Conservation (phyloP, 345 rosid genomes). For the Lepidium aucheri region DNA sequence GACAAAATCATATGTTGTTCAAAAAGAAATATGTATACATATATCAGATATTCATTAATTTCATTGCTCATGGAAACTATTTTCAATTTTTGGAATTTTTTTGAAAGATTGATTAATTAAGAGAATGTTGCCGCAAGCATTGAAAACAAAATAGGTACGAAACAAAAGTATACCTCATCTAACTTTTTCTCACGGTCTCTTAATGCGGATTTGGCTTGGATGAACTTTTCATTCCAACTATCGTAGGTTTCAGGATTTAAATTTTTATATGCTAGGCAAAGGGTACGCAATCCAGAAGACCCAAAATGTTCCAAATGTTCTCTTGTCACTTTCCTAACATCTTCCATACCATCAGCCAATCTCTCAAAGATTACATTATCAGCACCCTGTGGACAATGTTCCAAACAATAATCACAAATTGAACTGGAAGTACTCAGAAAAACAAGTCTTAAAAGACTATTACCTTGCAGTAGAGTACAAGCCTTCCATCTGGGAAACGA, state of each 20-base stretch:
- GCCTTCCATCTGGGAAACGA: conserved; percentile 91
- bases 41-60: no score
- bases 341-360: conserved; percentile 60
- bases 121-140: neutral
- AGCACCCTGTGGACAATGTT: conserved; percentile 73
- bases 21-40: no score
- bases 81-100: neutral
- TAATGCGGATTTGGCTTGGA: conserved; percentile 92
- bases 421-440: neutral
- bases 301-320: conserved; percentile 93
- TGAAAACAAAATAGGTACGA: neutral
- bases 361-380: conserved; percentile 94
- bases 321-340: conserved; percentile 66
- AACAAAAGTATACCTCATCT: conserved; percentile 63
- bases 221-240: conserved; percentile 96
- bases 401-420: conserved; percentile 29
- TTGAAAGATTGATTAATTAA: neutral
- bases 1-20: neutral
- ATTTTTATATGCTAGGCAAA: conserved; percentile 87
- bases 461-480: conserved; percentile 97
- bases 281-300: conserved; percentile 95
- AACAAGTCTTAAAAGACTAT: conserved; percentile 4
- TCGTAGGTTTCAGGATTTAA: conserved; percentile 67
- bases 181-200: conserved; percentile 95
- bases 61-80: neutral